Conservation (phyloP, 768 basidiomycete genomes). For the Heimioporus sp. region DNA sequence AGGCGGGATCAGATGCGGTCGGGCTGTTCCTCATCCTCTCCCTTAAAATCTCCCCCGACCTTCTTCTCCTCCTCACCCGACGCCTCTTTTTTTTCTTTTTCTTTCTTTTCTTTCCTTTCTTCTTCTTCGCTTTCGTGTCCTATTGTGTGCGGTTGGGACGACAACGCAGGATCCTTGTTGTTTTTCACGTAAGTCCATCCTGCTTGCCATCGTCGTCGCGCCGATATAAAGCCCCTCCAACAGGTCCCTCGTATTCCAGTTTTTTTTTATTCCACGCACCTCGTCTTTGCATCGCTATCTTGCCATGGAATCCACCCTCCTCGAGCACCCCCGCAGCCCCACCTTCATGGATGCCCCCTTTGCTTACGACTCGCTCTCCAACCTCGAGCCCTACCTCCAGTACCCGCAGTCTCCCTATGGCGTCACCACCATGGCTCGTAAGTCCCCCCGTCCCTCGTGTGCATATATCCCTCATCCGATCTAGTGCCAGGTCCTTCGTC, state of each 20-base stretch:
- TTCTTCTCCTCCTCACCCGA: slow-evolving; percentile 40
- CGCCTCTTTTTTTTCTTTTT: slow-evolving; percentile 32
- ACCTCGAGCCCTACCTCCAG: slow-evolving; percentile 60
- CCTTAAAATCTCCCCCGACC: slow-evolving; percentile 19
- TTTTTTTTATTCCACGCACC: slow-evolving; percentile 26
- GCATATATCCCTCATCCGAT: slow-evolving; percentile 10
- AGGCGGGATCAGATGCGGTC: slow-evolving; percentile 28
- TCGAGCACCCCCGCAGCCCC: slow-evolving; percentile 50
- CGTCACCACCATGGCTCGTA: slow-evolving; percentile 59
- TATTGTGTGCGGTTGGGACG: slow-evolving; percentile 33
- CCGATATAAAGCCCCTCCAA: slow-evolving; percentile 6
- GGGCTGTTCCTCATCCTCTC: slow-evolving; percentile 31
- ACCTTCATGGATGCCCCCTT: slow-evolving; percentile 50
- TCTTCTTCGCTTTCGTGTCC: slow-evolving; percentile 29
- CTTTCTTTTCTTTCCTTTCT: slow-evolving; percentile 20
- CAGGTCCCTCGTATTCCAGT: slow-evolving; percentile 34
- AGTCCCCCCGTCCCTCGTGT: slow-evolving; percentile 27
- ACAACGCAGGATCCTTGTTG: slow-evolving; percentile 29
- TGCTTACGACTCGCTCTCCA: slow-evolving; percentile 44
- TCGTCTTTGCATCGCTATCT: slow-evolving; percentile 36
- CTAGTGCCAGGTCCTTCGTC: slow-evolving; percentile 52
- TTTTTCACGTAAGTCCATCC: slow-evolving; percentile 31
- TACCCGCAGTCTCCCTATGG: slow-evolving; percentile 67
- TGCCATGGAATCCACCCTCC: slow-evolving; percentile 48
- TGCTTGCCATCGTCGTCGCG: background rate